Evolutionary conservation across 2,329 filamentous ascomycete genomes (phyloP).

Genomic region (Fusarium sp.): DNA sequence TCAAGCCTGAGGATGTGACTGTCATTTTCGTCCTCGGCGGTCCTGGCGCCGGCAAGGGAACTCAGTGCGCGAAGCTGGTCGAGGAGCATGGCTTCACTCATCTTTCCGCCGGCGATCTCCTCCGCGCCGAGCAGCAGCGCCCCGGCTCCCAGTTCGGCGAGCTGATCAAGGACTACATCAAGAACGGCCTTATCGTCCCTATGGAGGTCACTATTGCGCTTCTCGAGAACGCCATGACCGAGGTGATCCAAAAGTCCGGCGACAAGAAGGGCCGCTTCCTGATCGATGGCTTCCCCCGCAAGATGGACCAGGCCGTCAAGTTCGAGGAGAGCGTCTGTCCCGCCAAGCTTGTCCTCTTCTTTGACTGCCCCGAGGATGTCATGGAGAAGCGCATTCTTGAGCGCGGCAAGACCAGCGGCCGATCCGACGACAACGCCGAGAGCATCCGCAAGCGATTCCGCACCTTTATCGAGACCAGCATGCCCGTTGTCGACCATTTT

Average conservation of each 20-base stretch:
- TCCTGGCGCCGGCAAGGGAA: constrained; percentile 95
- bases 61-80: constrained; percentile 91
- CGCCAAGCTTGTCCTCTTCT: constrained; percentile 89
- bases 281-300: constrained; percentile 88
- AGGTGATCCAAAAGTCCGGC: constrained; percentile 66
- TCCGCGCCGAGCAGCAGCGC: constrained; percentile 93
- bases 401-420: constrained; percentile 91
- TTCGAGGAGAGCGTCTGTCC: constrained; percentile 92
- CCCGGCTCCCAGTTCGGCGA: constrained; percentile 89
- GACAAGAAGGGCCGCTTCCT: constrained; percentile 76
- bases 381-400: constrained; percentile 88
- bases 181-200: constrained; percentile 95
- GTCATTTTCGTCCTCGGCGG: constrained; percentile 97
- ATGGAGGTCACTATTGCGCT: constrained; percentile 97
- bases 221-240: constrained; percentile 92
- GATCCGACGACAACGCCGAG: constrained; percentile 93
- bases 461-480: constrained; percentile 94
- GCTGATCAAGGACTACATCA: constrained; percentile 93
- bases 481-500: constrained; percentile 94
- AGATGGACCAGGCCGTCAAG: constrained; percentile 95
- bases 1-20: constrained; percentile 82
- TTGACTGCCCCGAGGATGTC: constrained; percentile 89
- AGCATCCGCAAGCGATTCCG: constrained; percentile 96
- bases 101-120: constrained; percentile 90
- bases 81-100: constrained; percentile 91